phyloP scores from a whole-genome alignment of 2,329 filamentous ascomycete genomes.

The Bipolaris cookei region DNA sequence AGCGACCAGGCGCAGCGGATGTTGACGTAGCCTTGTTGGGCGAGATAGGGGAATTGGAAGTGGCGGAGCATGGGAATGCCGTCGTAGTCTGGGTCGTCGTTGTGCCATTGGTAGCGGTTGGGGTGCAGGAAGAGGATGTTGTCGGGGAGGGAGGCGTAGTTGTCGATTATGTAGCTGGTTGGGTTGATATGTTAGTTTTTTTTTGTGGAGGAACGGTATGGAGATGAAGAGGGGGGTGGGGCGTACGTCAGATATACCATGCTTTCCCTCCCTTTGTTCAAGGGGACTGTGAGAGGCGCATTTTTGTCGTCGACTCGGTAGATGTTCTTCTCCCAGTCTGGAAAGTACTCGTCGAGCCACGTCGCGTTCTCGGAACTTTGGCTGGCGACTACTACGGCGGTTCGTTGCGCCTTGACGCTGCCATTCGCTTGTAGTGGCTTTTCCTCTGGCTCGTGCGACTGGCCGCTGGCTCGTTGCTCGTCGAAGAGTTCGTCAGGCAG shows the following conservation, averaged over 20 bases:
- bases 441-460: constrained; percentile 10
- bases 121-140: constrained; percentile 53
- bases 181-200: constrained; percentile 7
- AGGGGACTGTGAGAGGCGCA: constrained; percentile 51
- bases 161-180: constrained; percentile 50
- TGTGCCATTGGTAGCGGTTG: constrained; percentile 57
- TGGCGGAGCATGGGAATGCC: constrained; percentile 57
- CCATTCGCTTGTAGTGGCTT: constrained; percentile 24
- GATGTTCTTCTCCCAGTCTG: constrained; percentile 50
- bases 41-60: constrained; percentile 58
- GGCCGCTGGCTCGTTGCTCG: constrained; percentile 11
- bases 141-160: constrained; percentile 51
- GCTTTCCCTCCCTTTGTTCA: constrained; percentile 57
- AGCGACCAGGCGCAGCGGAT: constrained; percentile 61
- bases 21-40: constrained; percentile 60
- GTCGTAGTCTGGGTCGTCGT: constrained; percentile 60
- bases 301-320: constrained; percentile 52
- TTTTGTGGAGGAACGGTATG: too few species aligned
- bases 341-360: constrained; percentile 51
- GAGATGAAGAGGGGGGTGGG: too few species aligned
- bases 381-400: constrained; percentile 49
- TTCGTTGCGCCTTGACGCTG: constrained; percentile 25
- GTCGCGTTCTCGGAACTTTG: constrained; percentile 48
- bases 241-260: constrained; percentile 59
- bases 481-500: constrained; percentile 26